phyloP scores from a whole-genome alignment of 768 basidiomycete species.

The Imleria badia region DNA sequence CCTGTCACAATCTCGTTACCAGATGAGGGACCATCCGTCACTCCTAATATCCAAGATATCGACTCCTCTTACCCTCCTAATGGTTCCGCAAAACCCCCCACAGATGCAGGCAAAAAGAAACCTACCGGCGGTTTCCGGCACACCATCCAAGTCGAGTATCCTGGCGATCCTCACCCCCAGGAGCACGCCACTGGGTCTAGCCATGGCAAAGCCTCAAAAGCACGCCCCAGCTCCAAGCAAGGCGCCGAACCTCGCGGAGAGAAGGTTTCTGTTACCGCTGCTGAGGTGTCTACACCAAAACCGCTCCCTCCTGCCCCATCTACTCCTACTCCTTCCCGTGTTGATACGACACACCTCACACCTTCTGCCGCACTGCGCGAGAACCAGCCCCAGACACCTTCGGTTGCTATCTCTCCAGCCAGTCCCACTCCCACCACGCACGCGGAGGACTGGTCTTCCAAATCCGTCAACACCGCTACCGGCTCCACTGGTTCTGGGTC shows the following conservation, averaged over 20 bases:
- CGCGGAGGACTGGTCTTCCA: constrained; percentile 28
- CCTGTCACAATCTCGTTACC: constrained; percentile 31
- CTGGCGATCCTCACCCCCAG: constrained; percentile 48
- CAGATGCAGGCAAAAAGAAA: constrained; percentile 49
- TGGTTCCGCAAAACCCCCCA: constrained; percentile 33
- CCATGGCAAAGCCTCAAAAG: constrained; percentile 24
- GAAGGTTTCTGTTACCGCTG: constrained; percentile 13
- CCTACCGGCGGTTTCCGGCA: constrained; percentile 61
- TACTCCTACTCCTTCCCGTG: constrained; percentile 19
- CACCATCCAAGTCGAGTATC: constrained; percentile 95
- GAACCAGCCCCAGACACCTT: constrained; percentile 29
- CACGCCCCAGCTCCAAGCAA: constrained; percentile 17
- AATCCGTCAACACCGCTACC: constrained; percentile 28
- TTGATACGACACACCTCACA: constrained; percentile 21
- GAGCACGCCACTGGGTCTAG: constrained; percentile 17
- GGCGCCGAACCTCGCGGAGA: constrained; percentile 19
- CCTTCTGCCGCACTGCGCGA: constrained; percentile 29
- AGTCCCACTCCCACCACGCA: constrained; percentile 39
- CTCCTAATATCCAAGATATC: constrained; percentile 20
- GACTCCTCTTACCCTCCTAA: constrained; percentile 22
- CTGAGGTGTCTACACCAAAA: constrained; percentile 19
- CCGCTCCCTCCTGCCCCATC: constrained; percentile 31
- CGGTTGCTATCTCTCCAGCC: constrained; percentile 40
- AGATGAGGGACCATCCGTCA: constrained; percentile 20
- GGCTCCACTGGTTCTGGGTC: constrained; percentile 40